Evolutionary conservation across 2,329 filamentous ascomycete species (phyloP).

Genomic region (Cryoendolithus antarcticus): DNA sequence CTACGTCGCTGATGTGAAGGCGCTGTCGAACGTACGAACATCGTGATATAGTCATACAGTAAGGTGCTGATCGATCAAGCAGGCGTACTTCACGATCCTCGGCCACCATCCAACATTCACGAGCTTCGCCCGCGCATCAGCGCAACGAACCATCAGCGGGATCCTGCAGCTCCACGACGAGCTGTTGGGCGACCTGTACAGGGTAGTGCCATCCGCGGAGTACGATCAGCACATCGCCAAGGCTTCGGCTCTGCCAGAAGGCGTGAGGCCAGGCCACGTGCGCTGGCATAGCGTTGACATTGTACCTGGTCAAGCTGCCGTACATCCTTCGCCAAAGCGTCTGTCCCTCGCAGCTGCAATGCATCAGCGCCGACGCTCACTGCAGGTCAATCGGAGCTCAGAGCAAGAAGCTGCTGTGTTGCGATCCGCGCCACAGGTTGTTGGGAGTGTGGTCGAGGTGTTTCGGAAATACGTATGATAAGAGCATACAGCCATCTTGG

Average conservation of each 20-base stretch:
- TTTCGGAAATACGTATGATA: constrained; percentile 39
- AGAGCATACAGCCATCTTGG: no score
- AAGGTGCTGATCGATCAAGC: constrained; percentile 7
- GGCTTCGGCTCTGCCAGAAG: constrained; percentile 2
- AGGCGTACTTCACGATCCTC: constrained; percentile 33
- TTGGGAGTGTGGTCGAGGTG: constrained; percentile 40
- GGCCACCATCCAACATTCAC: constrained; percentile 13
- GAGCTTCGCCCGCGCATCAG: constrained; percentile 16
- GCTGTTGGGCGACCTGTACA: constrained; percentile 62
- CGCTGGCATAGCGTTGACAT: constrained; percentile 38
- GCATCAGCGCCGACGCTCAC: constrained; percentile 29
- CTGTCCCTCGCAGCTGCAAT: constrained; percentile 8
- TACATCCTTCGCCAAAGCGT: constrained; percentile 1
- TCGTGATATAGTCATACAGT: background rate
- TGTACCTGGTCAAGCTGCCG: constrained; percentile 19
- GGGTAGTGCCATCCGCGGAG: constrained; percentile 53
- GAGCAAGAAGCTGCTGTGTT: constrained; percentile 26
- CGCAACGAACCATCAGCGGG: constrained; percentile 38
- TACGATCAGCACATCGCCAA: constrained; percentile 23
- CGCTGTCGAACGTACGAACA: constrained; percentile 63
- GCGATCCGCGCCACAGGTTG: constrained; percentile 40
- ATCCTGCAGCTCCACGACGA: constrained; percentile 76
- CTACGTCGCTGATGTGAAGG: constrained; percentile 78
- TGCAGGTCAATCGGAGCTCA: constrained; percentile 31
- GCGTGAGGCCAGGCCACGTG: constrained; percentile 28